Evolutionary conservation across 2,329 filamentous ascomycete species (phyloP).

Genomic region (Penicillium paneum): DNA sequence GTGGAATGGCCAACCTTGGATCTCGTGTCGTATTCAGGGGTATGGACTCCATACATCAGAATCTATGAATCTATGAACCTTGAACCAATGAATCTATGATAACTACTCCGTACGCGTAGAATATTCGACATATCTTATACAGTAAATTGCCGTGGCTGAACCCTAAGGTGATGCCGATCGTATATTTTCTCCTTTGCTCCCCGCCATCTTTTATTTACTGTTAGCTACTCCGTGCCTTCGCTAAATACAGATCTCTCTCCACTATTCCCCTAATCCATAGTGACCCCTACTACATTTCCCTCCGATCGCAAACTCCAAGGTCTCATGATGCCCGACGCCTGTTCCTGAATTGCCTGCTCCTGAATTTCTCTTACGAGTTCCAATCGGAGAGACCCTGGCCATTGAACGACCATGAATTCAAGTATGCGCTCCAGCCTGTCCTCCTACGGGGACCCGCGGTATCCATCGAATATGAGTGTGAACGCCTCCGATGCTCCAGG

Average conservation of each 20-base stretch:
- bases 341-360: slow-evolving; percentile 16
- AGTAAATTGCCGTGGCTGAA: slow-evolving; percentile 16
- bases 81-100: neutral
- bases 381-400: neutral
- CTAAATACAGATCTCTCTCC: neutral
- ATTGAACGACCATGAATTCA: slow-evolving; percentile 31
- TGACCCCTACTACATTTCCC: neutral
- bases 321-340: slow-evolving; percentile 17
- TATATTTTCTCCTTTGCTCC: slow-evolving; percentile 14
- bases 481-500: slow-evolving; percentile 33
- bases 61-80: too few species aligned
- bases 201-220: slow-evolving; percentile 19
- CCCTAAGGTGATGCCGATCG: slow-evolving; percentile 4
- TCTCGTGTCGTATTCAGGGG: neutral
- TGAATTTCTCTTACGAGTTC: slow-evolving; percentile 13
- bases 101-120: neutral
- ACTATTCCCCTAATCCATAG: neutral
- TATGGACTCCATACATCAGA: neutral
- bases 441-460: slow-evolving; percentile 42
- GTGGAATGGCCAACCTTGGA: neutral
- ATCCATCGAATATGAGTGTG: slow-evolving; percentile 33
- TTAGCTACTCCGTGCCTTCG: neutral
- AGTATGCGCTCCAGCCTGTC: slow-evolving; percentile 41
- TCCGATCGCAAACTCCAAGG: neutral
- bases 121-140: neutral